Conservation (phyloP, 2,329 filamentous ascomycete species). For the Colletotrichum lindemuthianum region DNA sequence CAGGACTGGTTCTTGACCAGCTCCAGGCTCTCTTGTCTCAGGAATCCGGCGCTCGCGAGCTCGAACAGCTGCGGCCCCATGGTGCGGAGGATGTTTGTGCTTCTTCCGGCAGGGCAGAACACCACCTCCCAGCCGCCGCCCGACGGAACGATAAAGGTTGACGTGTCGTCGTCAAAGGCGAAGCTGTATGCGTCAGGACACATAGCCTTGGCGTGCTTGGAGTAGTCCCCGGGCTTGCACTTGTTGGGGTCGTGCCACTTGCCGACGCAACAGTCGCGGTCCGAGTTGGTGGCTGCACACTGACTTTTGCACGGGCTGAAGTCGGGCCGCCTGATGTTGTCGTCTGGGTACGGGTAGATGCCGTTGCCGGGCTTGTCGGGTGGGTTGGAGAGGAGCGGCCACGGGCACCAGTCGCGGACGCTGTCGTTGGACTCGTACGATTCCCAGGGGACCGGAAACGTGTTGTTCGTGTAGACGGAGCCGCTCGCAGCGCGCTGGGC, state of each 20-base stretch:
- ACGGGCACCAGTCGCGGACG: conserved; percentile 80
- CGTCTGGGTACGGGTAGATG: conserved; percentile 83
- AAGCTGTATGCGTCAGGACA: conserved; percentile 90
- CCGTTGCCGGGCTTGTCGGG: conserved; percentile 78
- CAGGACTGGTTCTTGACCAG: conserved; percentile 35
- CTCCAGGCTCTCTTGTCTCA: conserved; percentile 45
- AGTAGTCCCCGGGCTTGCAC: conserved; percentile 76
- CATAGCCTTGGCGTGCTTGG: conserved; percentile 74
- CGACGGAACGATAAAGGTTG: conserved; percentile 69
- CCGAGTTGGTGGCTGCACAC: conserved; percentile 74
- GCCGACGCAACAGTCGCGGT: conserved; percentile 81
- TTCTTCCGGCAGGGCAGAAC: conserved; percentile 75
- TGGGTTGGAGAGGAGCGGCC: conserved; percentile 76
- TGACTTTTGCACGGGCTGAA: conserved; percentile 84
- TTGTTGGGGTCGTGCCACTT: conserved; percentile 69
- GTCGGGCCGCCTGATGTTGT: conserved; percentile 72
- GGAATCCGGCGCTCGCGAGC: conserved; percentile 54
- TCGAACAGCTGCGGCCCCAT: conserved; percentile 60
- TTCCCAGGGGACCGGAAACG: conserved; percentile 76
- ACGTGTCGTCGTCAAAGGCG: conserved; percentile 69
- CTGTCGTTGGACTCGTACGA: conserved; percentile 63
- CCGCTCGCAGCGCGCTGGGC: conserved; percentile 64
- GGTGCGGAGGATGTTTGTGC: conserved; percentile 66
- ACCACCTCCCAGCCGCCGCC: conserved; percentile 83
- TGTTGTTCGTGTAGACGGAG: conserved; percentile 69